Percentiles rank a stretch among this genome's conserved stretches.
phyloP scores from a whole-genome alignment of 495 filamentous ascomycete genomes.

The Sordaria brevicollis region DNA sequence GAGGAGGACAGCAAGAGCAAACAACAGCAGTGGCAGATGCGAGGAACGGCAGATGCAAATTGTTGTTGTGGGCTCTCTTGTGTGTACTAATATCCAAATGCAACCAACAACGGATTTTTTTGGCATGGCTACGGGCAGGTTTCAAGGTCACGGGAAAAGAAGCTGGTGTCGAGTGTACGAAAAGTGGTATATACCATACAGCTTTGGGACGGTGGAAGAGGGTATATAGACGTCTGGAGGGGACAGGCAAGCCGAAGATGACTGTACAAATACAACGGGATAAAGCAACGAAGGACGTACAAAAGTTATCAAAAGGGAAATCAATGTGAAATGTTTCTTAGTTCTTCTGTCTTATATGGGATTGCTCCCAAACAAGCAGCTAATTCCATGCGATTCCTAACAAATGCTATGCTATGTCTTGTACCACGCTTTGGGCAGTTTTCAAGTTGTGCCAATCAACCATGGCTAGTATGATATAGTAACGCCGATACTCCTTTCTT shows the following conservation, averaged over 20 bases:
- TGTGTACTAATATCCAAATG: background rate
- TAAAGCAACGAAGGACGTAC: background rate
- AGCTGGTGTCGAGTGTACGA: background rate
- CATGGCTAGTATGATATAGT: background rate
- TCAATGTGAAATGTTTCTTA: background rate
- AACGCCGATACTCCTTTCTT: background rate
- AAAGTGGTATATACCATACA: background rate
- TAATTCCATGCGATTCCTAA: background rate
- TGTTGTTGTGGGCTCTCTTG: background rate
- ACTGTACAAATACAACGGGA: background rate
- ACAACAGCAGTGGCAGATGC: background rate
- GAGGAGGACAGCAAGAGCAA: background rate
- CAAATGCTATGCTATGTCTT: background rate
- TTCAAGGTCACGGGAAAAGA: background rate
- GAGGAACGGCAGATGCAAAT: background rate
- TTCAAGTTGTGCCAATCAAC: background rate
- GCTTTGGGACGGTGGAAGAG: background rate
- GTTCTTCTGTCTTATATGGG: background rate
- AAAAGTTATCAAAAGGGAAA: background rate
- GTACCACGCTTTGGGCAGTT: background rate
- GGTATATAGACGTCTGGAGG: background rate
- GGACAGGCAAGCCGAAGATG: background rate
- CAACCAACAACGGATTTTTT: background rate
- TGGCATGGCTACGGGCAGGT: background rate
- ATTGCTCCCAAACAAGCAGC: background rate